These are phyloP conservation scores for Athelia psychrophila DNA, from an alignment of 1,284 basidiomycete genomes.

Conservation along the genomic window DNA sequence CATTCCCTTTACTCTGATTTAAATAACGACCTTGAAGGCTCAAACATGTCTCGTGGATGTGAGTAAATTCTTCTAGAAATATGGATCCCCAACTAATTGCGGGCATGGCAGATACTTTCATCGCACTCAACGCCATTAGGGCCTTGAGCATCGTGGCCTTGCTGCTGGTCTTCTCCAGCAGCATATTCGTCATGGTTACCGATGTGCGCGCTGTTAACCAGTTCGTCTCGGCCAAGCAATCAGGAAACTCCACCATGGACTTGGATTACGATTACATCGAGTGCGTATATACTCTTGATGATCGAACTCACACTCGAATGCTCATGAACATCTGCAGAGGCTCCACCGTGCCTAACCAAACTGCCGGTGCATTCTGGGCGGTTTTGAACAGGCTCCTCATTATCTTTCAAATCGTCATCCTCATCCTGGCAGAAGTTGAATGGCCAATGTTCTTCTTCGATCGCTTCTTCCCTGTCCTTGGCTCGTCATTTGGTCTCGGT, in stretches of 20 bases:
- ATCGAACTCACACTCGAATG: not conserved
- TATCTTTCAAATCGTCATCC: conserved; percentile 62
- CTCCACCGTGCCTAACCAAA: conserved; percentile 82
- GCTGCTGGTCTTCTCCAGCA: conserved; percentile 73
- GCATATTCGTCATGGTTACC: conserved; percentile 75
- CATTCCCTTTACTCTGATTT: not conserved
- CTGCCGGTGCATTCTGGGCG: conserved; percentile 85
- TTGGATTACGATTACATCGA: conserved; percentile 72
- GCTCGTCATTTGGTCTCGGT: conserved; percentile 71
- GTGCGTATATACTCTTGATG: conserved; percentile 37
- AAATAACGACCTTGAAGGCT: not conserved
- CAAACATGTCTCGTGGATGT: conserved; percentile 1
- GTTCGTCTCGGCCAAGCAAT: conserved; percentile 43
- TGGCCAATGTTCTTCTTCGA: conserved; percentile 75
- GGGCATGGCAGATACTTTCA: conserved; percentile 54
- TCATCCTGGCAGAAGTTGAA: conserved; percentile 50
- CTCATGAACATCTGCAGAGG: conserved; percentile 35
- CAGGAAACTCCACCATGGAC: conserved; percentile 22
- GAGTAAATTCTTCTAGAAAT: not conserved
- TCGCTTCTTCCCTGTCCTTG: conserved; percentile 85
- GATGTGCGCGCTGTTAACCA: conserved; percentile 77
- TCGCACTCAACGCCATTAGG: conserved; percentile 76
- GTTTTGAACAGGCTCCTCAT: conserved; percentile 81
- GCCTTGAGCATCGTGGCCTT: conserved; percentile 75
- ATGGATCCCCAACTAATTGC: not conserved